Conservation (phyloP, 2,329 filamentous ascomycete genomes). For the Aspergillus sp. region DNA sequence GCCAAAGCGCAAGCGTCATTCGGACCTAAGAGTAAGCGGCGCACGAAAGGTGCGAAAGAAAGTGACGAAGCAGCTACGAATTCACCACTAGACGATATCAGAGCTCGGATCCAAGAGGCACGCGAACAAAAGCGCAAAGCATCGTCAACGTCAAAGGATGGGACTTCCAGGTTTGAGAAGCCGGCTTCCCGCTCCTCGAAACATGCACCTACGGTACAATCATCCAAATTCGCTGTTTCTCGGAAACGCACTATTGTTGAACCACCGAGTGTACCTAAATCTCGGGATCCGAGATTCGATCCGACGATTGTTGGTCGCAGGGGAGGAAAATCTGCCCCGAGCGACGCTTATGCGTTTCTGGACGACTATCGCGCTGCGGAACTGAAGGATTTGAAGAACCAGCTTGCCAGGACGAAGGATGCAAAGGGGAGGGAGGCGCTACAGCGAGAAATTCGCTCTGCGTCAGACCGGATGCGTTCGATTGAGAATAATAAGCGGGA, state of each 20-base stretch:
- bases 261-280: slow-evolving; percentile 55
- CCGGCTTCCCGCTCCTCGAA: slow-evolving; percentile 64
- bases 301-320: slow-evolving; percentile 49
- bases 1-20: slow-evolving; percentile 79
- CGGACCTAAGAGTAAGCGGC: slow-evolving; percentile 39
- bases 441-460: slow-evolving; percentile 71
- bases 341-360: slow-evolving; percentile 81
- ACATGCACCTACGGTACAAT: slow-evolving; percentile 81
- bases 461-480: slow-evolving; percentile 75
- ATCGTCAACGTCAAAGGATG: slow-evolving; percentile 25
- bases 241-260: slow-evolving; percentile 74
- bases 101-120: slow-evolving; percentile 41
- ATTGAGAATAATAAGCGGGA: slow-evolving; percentile 68
- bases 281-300: slow-evolving; percentile 88
- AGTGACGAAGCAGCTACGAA: slow-evolving; percentile 7
- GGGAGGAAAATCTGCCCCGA: slow-evolving; percentile 48
- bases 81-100: slow-evolving; percentile 40
- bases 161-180: slow-evolving; percentile 18
- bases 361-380: slow-evolving; percentile 84
- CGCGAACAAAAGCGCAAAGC: slow-evolving; percentile 42
- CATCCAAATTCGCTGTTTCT: slow-evolving; percentile 79
- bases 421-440: slow-evolving; percentile 65
- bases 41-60: slow-evolving; percentile 17
- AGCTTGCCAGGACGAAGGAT: slow-evolving; percentile 68
- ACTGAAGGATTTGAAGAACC: slow-evolving; percentile 69